Base-by-base conservation (phyloP, 2,329 filamentous ascomycete species). In the Helminthosporium solani region DNA sequence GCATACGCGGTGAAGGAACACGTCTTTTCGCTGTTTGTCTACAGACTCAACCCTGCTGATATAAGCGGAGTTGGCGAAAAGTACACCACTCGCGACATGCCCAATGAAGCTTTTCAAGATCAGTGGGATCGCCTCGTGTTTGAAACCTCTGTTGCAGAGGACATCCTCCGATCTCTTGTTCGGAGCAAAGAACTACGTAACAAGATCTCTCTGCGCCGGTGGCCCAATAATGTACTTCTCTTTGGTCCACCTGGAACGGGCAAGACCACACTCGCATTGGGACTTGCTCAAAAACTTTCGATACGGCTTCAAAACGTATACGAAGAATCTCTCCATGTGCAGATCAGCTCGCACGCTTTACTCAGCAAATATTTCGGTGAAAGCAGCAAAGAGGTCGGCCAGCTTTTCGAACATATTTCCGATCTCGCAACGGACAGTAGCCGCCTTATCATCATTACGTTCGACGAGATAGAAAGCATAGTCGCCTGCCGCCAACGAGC, bases 401-500 rank as follows among this genome's bases (percentile, higher is more conserved):
- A 65, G 6, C 67, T 76, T 2, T 78, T 78, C 49, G 70, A 70
- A 2, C 63, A 60, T 7, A 68, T 79, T 11, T 40, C 53, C 21
- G 23, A 27, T 2, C 55, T 68, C 42, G 68, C 70, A 3, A 61
- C 71, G 23, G 73, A 78, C 27, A 63, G 68, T 1, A 62, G 61
- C 27, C 70, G 65, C 1, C 64, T 79, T 2, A 56, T 75, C 14
- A 73, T 72, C 38, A 70, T 79, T 0, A 60, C 78, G 15, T 72
- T 79, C 30, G 77, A 79, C 45, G 77, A 79, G 47, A 70, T 79
- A 14, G 77, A 79, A 49, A 76, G 70, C 2, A 58, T 79, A 15
- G 72, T 75, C n/a, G 65, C 70, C 33, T 70, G 63, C 6, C 70
- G 76, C 27, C 70, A 76, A 45, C 65, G 70, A 35, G 67, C 70